Evolutionary conservation across 495 filamentous ascomycete genomes (phyloP), one percentile per base, ranked within the genome.

Genomic region (Hypoxylon perforatum): DNA sequence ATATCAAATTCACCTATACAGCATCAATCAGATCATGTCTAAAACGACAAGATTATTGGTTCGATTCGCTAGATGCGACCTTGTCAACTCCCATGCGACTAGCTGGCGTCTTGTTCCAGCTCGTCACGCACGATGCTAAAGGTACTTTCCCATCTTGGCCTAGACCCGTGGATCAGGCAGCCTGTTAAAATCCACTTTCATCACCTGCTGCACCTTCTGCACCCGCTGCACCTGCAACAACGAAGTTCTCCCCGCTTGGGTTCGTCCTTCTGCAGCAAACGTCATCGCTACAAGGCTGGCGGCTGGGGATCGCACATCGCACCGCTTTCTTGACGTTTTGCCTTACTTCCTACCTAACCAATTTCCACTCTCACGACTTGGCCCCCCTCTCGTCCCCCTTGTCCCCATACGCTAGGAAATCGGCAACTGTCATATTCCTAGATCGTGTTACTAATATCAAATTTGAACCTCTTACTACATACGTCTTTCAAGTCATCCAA

Each of bases 241-340:
- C 54, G 53, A 63, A 63, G n/a, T 50, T 42, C 35, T 57, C 61
- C 61, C 60, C 53, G 38, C 50, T 56, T 60, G 60, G 55, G 19
- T 55, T 57, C 30, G n/a, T 12, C 39, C 9, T 69, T 64, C 61
- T 64, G 55, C 61, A 69, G 50, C 45, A 64, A 69, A 69, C 66
- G 66, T 69, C 66, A 69, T 69, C 66, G 66, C 48, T 69, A 69
- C 60, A 69, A 69, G 65, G 65, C 65, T 69, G 60, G 66, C 21
- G 38, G 21, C n/a, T n/a, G 38, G 18, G 30, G 9, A 48, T 21
- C 39, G 30, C 36, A 28, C 17, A 47, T 23, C 44, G 19, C 44
- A 47, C 9, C 44, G 21, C 21, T 8, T 47, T 6, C 19, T 23
- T 18, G 44, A 10, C 44, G 15, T 18, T 15, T 18, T 18, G 41